Evolutionary conservation across 441 rosid genomes (phyloP).

Genomic region (Sinapis alba): DNA sequence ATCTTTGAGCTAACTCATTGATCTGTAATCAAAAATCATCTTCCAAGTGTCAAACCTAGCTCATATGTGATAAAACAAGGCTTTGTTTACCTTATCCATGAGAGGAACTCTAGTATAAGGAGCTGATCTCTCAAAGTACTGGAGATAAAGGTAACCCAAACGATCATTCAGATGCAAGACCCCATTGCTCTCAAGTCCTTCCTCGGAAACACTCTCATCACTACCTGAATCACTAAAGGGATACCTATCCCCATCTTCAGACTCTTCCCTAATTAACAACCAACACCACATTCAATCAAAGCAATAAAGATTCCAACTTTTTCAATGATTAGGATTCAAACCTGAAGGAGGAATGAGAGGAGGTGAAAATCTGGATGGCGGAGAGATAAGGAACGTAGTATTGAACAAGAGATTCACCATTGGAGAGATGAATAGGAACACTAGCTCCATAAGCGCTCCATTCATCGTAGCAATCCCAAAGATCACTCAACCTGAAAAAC

Average conservation of each 20-base stretch:
- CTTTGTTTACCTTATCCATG: slow-evolving; percentile 74
- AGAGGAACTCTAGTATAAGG: slow-evolving; percentile 92
- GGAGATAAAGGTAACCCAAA: slow-evolving; percentile 73
- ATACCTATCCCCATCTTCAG: slow-evolving; percentile 65
- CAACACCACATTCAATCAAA: neutral
- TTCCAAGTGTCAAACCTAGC: neutral
- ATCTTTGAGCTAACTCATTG: slow-evolving; percentile 59
- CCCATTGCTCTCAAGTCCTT: slow-evolving; percentile 71
- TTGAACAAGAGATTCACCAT: slow-evolving; percentile 72
- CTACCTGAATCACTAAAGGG: slow-evolving; percentile 72
- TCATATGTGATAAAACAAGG: neutral
- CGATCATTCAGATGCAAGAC: slow-evolving; percentile 61
- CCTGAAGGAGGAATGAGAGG: slow-evolving; percentile 71
- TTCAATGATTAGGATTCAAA: slow-evolving; percentile 6
- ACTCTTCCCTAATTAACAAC: slow-evolving; percentile 60
- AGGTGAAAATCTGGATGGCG: slow-evolving; percentile 84
- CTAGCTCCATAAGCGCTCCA: slow-evolving; percentile 99
- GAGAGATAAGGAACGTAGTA: slow-evolving; percentile 94
- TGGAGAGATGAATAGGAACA: slow-evolving; percentile 57
- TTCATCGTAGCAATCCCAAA: slow-evolving; percentile 87
- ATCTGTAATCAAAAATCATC: slow-evolving; percentile 48
- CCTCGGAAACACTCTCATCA: slow-evolving; percentile 84
- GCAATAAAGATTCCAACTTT: neutral
- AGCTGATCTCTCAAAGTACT: slow-evolving; percentile 81
- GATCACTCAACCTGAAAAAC: slow-evolving; percentile 66